Evolutionary conservation across 2,329 filamentous ascomycete genomes (phyloP), one percentile per base, ranked within the genome.

Genomic region (Epichloe baconii): DNA sequence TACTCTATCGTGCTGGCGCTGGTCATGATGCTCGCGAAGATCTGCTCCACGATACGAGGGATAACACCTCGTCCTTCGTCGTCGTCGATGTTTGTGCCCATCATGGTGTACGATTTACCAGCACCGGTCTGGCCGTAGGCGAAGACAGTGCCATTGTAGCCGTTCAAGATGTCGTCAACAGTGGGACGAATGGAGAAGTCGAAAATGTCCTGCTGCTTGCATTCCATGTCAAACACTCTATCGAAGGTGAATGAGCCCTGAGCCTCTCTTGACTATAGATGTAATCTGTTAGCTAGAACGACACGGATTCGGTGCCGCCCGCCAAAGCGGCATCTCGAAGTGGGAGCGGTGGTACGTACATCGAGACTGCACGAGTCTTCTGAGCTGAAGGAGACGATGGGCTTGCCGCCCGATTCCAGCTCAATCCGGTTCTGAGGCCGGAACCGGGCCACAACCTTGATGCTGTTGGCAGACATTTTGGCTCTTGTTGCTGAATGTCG

Each of bases 61-160:
- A 96, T 97, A 56, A 98, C 90, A 76, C 93, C 93, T 66, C 90
- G 88, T 58, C 84, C 85, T 36, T 84, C 79, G 3, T 87, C 82
- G 68, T 96, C 88, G 64, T 94, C 88, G 71, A 98, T 96, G 68
- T 91, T 90, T 48, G 86, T 68, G 41, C 68, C 68, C 68, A 70
- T 71, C 93, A 98, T 98, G 49, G 93, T 97, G 68, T 95, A 97
- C 21, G 93, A 97, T 76, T 98, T 98, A 75, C 93, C 93, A 12
- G 91, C 90, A 68, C 93, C 93, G 1, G 93, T 98, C 76, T 97
- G 93, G 58, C 93, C 93, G 67, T 98, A 98, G 56, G 93, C 93
- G 63, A 98, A 97, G 59, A 98, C 91, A 14, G 91, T 97, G 65
- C 91, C 93, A 73, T 98, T 98, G 79, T 98, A 98, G 58, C 93